Evolutionary conservation across 1,284 basidiomycete species (phyloP), one percentile per base, ranked within the genome.

Genomic region (Cryptococcus wingfieldii): DNA sequence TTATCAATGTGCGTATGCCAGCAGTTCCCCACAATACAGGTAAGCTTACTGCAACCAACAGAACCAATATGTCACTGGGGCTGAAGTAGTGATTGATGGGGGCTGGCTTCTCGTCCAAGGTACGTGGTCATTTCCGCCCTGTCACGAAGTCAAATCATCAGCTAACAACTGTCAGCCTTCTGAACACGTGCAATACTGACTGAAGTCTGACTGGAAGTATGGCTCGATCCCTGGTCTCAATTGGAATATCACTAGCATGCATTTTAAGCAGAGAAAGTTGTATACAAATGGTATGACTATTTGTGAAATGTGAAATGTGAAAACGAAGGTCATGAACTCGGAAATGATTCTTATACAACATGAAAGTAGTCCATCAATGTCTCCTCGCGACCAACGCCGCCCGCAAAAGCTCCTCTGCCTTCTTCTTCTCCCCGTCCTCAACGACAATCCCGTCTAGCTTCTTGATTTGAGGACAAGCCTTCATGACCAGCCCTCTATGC

Each of bases 401-500:
- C 45, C 38, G 47, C 62, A 93, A 77, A 66, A 93, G 71, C 66
- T 81, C 77, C 72, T 83, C 80, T 54, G 89, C 89, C 80, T 93
- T 95, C 59, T 79, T 79, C 77, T 85, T 81, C 81, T 95, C 90
- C 79, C 88, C 89, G 69, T 82, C 82, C 70, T 81, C 82, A 63
- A 93, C 84, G 60, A 81, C 80, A 64, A 95, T 82, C 49, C 91
- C 92, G 77, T 96, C 92, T 65, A 96, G 76, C 78, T 86, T 77
- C 66, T 81, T 79, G 59, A 96, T 77, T 38, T 80, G 76, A 13
- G 80, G 76, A 69, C 88, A 90, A 23, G 83, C 83, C 19, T 83
- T 79, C 86, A 94, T 90, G 50, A 94, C 80, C 56, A 93, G 78
- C 28, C 90, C 90, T 48, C 93, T 85, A 76, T 95, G 96, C 43